Evolutionary conservation across 306 rosid species (phyloP), one percentile per base, ranked within the genome.

Genomic region (Alnus glutinosa): DNA sequence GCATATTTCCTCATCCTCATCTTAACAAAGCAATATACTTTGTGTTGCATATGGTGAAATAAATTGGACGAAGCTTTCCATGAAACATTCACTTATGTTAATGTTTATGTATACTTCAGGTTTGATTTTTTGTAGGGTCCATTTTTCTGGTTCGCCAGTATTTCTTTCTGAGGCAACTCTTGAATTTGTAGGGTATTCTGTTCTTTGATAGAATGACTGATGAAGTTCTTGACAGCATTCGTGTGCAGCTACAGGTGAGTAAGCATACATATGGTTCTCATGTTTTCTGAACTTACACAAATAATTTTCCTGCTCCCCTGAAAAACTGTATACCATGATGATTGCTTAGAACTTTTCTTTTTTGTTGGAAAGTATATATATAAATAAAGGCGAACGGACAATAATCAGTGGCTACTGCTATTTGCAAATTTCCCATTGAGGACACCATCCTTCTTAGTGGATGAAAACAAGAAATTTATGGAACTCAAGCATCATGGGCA

Each of bases 171-270:
- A 49, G 48, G 32, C 64, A 48, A 15, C 61, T 64, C 36, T 61
- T 72, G 62, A 82, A 74, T 80, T 30, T 87, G 78, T 88, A 92
- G 98, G 98, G 98, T 36, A 64, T 90, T 71, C 88, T 95, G 77
- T 95, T 92, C 89, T 92, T 95, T 73, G 98, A 95, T 62, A 90
- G 97, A 89, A 95, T 95, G 98, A 88, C 85, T 39, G 97, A 90
- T n/a, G 90, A 83, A 59, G 93, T 91, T 86, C 90, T 92, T 44
- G 90, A 87, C 30, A 77, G 87, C 55, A 83, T 92, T 73, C 79
- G 82, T 32, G 75, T 75, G 80, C 91, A 91, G 77, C 86, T 94
- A 75, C 92, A 89, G 93, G 97, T 88, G 77, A 76, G 86, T 51
- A 64, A 70, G n/a, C 57, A 18, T 32, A 42, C 79, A 47, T 44